Base-by-base conservation (phyloP, 2,329 filamentous ascomycete genomes). In the Emergomyces africanus region DNA sequence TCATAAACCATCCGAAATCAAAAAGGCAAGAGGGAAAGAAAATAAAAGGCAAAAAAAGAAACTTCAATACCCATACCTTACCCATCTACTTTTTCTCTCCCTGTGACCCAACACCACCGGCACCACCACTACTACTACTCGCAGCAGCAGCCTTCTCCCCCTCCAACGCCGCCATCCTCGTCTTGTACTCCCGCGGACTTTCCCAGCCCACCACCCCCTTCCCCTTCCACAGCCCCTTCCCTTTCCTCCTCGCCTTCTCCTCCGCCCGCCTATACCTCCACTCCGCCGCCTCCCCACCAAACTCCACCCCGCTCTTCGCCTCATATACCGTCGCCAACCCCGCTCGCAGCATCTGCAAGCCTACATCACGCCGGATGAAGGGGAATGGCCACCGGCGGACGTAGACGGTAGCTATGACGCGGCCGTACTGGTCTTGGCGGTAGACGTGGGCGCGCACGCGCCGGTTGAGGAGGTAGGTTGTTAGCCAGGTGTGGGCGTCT, bases 301-400 rank as follows among this genome's bases (percentile, higher is more conserved):
- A 99, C 70, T 97, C 94, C 23, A 83, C 87, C 2, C 92, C 94
- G 5, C 79, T 82, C 74, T 95, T 97, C 33, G 90, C 92, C 75
- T 97, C 94, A 71, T 97, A 99, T 2, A 94, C 87, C 2, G 90
- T 96, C 46, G 92, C 94, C 63, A 95, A 75, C 0, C 94, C 94
- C 25, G 77, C 80, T 74, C 84, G 88, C 62, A 99, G 75, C 91
- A 99, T 95, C 72, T 95, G 88, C 61, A 91, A 75, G 2, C 92
- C 90, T 5, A 99, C 88, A 71, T 99, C 91, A 60, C 81, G 82
- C 65, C 84, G 84, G 61, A 89, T 79, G 50, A 74, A 70, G 4
- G 44, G 72, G 5, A 41, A 42, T 37, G 64, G 41, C 65, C 25
- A 69, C 59, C 79, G 81, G 54, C 89, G 82, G 37, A 92, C 83